Evolutionary conservation across 257 asterid genomes (phyloP).

Genomic region (Craterostigma plantagineum): DNA sequence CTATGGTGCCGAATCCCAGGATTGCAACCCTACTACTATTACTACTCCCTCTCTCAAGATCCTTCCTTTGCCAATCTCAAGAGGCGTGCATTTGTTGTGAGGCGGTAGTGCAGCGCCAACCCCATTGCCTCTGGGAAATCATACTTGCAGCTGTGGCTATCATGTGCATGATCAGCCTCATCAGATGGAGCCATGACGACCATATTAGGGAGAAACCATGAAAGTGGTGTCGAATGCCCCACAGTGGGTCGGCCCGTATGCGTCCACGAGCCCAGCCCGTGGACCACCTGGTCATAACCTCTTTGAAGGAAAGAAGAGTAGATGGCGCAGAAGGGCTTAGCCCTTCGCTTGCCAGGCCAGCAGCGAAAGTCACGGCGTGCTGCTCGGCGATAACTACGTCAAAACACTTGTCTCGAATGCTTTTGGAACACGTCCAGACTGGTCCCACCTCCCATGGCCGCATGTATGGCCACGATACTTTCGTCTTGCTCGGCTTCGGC

Average conservation of each 20-base stretch:
- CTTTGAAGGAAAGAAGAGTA: conserved; percentile 89
- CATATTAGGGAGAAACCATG: conserved; percentile 98
- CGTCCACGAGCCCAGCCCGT: conserved; percentile 90
- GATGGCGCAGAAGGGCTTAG: conserved; percentile 88
- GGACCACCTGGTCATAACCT: conserved; percentile 92
- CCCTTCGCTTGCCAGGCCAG: conserved; percentile 96
- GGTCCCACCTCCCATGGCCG: conserved; percentile 98
- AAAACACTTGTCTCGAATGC: conserved; percentile 65
- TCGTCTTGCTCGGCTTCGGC: conserved; percentile 89
- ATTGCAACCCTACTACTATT: conserved; percentile 69
- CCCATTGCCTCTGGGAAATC: conserved; percentile 90
- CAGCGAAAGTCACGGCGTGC: conserved; percentile 96
- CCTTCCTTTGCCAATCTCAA: conserved; percentile 82
- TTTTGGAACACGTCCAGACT: conserved; percentile 79
- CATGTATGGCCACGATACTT: conserved; percentile 76
- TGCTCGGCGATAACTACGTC: conserved; percentile 98
- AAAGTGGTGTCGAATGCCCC: conserved; percentile 75
- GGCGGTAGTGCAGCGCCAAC: conserved; percentile 58
- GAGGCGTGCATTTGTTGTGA: conserved; percentile 75
- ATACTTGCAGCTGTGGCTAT: conserved; percentile 93
- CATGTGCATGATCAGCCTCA: conserved; percentile 89
- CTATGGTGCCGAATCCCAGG: conserved; percentile 73
- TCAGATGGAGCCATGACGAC: conserved; percentile 97
- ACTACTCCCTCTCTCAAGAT: conserved; percentile 67
- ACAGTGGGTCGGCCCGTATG: conserved; percentile 95